Evolutionary conservation across 441 rosid species (phyloP).

Genomic region (Metrosideros polymorpha): DNA sequence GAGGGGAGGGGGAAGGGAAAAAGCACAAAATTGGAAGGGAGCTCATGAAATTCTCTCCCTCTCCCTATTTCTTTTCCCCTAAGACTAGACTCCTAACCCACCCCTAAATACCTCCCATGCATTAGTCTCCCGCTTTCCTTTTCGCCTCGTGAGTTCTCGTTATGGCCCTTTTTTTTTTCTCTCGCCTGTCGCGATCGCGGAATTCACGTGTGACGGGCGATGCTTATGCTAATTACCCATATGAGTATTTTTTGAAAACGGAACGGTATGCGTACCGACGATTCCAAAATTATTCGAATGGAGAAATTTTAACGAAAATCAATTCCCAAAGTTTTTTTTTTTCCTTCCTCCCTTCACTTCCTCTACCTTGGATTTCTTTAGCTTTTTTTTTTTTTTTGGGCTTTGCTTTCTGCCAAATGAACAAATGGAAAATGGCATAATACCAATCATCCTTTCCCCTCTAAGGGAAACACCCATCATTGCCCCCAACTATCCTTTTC

Average conservation of each 20-base stretch:
- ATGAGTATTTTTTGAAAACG: neutral
- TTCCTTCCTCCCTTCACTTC: neutral
- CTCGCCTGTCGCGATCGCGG: neutral
- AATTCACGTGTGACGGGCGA: neutral
- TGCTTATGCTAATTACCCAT: accelerated
- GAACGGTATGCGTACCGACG: accelerated
- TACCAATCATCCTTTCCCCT: slow-evolving; percentile 66
- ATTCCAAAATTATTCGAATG: neutral
- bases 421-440: neutral
- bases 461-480: slow-evolving; percentile 86
- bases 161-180: too few species aligned
- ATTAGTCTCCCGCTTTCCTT: neutral
- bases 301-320: neutral
- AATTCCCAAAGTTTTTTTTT: neutral
- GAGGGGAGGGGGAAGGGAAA: neutral
- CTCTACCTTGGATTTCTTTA: neutral
- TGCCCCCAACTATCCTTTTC: slow-evolving; percentile 74
- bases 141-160: neutral
- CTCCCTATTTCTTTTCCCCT: too few species aligned
- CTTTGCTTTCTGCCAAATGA: neutral
- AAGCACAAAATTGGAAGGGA: neutral
- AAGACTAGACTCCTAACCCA: neutral
- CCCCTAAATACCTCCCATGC: too few species aligned
- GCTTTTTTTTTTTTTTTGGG: neutral
- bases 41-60: neutral